Evolutionary conservation across 1,139 yeast genomes (phyloP).

Genomic region (Zygosaccharomyces sapae): DNA sequence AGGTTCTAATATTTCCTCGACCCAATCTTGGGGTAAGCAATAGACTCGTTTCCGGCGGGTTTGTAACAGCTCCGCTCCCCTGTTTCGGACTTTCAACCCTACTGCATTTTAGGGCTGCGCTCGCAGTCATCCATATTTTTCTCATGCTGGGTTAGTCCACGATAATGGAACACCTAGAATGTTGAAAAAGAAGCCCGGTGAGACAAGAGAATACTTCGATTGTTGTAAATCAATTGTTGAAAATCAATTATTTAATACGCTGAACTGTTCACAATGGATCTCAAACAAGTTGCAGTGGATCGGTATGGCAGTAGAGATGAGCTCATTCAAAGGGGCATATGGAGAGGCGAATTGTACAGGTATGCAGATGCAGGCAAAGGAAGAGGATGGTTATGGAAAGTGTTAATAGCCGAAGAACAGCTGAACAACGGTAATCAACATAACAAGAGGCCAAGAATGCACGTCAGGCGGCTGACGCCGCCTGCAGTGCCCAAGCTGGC

Average conservation of each 20-base stretch:
- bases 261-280: slow-evolving; percentile 9
- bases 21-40: no score
- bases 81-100: no score
- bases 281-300: slow-evolving; percentile 18
- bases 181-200: no score
- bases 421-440: not conserved
- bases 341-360: slow-evolving; percentile 29
- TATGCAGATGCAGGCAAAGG: slow-evolving; percentile 10
- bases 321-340: slow-evolving; percentile 28
- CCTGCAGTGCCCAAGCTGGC: slow-evolving; percentile 15
- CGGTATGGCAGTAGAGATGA: slow-evolving; percentile 27
- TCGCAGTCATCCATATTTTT: no score
- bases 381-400: slow-evolving; percentile 29
- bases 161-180: no score
- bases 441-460: slow-evolving; percentile 1
- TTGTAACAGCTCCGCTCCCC: no score
- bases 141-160: no score
- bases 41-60: no score
- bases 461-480: slow-evolving; percentile 18
- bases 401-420: slow-evolving; percentile 19
- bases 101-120: no score
- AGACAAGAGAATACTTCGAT: not conserved
- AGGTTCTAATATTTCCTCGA: no score
- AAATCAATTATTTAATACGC: not conserved
- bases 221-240: not conserved